Base-by-base conservation (phyloP, 2,329 filamentous ascomycete species). In the Claviceps africana region DNA sequence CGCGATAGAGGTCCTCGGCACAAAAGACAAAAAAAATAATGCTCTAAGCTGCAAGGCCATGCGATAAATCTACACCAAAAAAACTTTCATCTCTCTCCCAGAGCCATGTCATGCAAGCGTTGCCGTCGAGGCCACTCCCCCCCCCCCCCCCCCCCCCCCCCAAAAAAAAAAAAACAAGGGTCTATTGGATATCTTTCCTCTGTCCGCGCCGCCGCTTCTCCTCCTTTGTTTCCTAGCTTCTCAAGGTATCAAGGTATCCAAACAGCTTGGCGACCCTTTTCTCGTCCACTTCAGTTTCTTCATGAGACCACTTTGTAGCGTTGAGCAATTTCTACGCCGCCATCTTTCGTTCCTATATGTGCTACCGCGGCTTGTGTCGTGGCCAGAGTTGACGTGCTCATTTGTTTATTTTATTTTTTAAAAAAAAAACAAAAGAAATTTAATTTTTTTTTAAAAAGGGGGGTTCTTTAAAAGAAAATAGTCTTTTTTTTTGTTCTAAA, bases 401-500 rank as follows among this genome's bases (percentile, higher is more conserved):
- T 31, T 13, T 13, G 3, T 17, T 25, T 3, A 13, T 43, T 3
- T 37, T 37, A 15, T 17, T 37, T 17, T 37, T 17, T 37, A 2
- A 2, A 25, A 22, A 15, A 43, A 43, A 22, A 4, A 43, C n/a
- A n/a, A n/a, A n/a, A n/a, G n/a, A n/a, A n/a, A n/a, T n/a, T n/a
- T n/a, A n/a, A n/a, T n/a, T n/a, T n/a, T n/a, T n/a, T n/a, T n/a
- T n/a, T n/a, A n/a, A 17, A 25, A 4, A 11, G 40, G 40, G 6
- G 21, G n/a, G 4, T 42, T 8, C 8, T 25, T 8, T 17, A 13
- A 2, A 42, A 17, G 15, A 15, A 17, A 15, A 17, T 43, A n/a
- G n/a, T n/a, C n/a, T n/a, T 25, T 4, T 13, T 17, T 11, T 25
- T 43, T 43, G n/a, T 67, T 78, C n/a, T 79, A 85, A 68, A 83